These are phyloP conservation scores for Fusarium sororula DNA, from an alignment of 2,329 filamentous ascomycete genomes.

Conservation along the genomic window DNA sequence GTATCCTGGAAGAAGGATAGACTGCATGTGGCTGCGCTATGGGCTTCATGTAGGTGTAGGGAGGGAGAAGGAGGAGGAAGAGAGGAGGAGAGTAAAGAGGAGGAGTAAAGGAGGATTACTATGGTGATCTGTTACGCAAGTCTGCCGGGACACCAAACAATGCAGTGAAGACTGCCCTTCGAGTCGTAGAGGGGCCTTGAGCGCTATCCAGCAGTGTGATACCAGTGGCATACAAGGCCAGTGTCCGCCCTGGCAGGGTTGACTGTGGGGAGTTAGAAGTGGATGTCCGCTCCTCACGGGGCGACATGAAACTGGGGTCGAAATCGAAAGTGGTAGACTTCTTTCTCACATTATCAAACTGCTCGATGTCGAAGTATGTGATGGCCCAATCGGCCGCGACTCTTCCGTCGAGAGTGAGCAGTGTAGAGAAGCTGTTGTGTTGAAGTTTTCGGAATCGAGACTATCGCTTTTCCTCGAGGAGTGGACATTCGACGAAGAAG, in stretches of 20 bases:
- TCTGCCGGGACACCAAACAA: not conserved
- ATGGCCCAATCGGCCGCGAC: conserved; percentile 1
- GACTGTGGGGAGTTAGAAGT: not conserved
- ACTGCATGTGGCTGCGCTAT: not conserved
- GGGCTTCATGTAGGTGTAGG: not conserved
- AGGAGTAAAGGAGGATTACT: not conserved
- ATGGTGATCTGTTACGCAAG: not conserved
- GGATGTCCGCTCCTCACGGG: not conserved
- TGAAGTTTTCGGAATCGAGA: not conserved
- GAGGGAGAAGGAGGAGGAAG: not conserved
- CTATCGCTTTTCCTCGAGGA: not conserved
- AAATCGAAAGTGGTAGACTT: not conserved
- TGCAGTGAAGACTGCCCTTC: not conserved
- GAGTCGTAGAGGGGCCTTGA: no score
- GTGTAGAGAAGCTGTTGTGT: not conserved
- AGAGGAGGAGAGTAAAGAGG: not conserved
- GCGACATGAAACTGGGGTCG: not conserved
- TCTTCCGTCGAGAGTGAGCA: not conserved
- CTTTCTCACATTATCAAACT: not conserved
- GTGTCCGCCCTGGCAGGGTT: not conserved
- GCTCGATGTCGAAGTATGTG: not conserved
- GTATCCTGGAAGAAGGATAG: not conserved
- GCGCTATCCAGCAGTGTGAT: not conserved
- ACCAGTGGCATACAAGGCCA: not conserved
- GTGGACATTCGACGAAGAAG: not conserved